Base-by-base conservation (phyloP, 1,284 basidiomycete species). In the Porogramme epimiltina region DNA sequence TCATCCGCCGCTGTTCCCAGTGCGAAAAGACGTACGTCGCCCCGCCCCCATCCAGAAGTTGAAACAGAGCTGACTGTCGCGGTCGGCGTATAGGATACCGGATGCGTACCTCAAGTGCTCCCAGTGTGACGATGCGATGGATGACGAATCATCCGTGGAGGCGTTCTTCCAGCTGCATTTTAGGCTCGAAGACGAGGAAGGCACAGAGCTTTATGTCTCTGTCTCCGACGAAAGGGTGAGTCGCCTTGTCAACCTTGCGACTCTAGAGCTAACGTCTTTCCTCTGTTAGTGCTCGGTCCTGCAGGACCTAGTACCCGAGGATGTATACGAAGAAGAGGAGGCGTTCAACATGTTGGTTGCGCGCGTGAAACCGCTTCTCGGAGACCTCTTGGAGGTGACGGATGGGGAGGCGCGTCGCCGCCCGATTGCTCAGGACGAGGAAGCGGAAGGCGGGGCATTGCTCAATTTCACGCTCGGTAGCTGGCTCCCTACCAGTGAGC, bases 151-250 rank as follows among this genome's bases (percentile, higher is more conserved):
- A 51, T 74, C 74, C 56, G 73, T 77, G 44, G 69, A 69, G 39
- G 76, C 76, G 49, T 66, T 72, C 45, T 85, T 76, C 51, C 64
- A 75, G 44, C 66, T 86, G 45, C 78, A 73, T 50, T 56, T 87
- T 41, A 64, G 69, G 20, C 61, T 87, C 9, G 69, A 79, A 61
- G 84, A 87, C 54, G 73, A 74, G 36, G 63, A 69, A 11, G 76
- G 73, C 6, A 56, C 63, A 2, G 65, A 68, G 23, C 58, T 85
- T 11, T 61, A 69, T 6, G 68, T 84, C 3, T 74, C 77, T 2
- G 66, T 80, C 11, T 75, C 67, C 3, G 70, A 76, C 41, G 70
- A 33, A 23, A 47, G 47, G 31, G 45, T 62, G 28, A 28, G 62
- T 49, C 34, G 45, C 48, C 18, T 28, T 19, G 36, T 43, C 31